Evolutionary conservation across 352 stramenopile genomes (phyloP).

Genomic region (Phytophthora meadii): DNA sequence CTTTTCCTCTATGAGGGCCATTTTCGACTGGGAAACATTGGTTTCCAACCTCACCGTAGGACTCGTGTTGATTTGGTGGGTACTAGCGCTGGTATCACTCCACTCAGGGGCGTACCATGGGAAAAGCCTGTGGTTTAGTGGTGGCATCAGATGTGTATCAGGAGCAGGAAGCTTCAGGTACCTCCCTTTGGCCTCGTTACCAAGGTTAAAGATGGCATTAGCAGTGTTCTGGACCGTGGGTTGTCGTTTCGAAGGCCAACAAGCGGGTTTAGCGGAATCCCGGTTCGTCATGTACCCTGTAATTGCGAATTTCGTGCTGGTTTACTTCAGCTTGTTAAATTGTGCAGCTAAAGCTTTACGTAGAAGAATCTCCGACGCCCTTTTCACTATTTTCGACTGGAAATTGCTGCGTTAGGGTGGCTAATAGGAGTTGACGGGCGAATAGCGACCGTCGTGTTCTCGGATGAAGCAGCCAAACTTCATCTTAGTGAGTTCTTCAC

Average conservation of each 20-base stretch:
- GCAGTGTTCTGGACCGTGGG: constrained; percentile 18
- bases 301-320: constrained; percentile 12
- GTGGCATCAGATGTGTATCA: constrained; percentile 24
- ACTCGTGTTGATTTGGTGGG: constrained; percentile 18
- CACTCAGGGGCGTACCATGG: constrained; percentile 7
- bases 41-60: constrained; percentile 13
- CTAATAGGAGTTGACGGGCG: neutral
- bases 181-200: constrained; percentile 12
- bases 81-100: constrained; percentile 14
- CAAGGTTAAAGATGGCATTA: constrained; percentile 17
- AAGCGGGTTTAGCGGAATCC: constrained; percentile 30
- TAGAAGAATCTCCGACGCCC: neutral
- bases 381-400: neutral
- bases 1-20: neutral
- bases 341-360: constrained; percentile 28
- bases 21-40: constrained; percentile 28
- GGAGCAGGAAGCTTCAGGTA: constrained; percentile 14
- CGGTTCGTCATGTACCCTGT: constrained; percentile 45
- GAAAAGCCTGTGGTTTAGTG: constrained; percentile 15
- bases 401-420: neutral
- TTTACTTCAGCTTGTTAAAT: constrained; percentile 52
- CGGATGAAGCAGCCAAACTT: neutral
- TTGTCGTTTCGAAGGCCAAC: constrained; percentile 41
- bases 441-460: neutral
- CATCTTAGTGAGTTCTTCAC: neutral